Percentiles rank a stretch among this genome's conserved stretches.
Evolutionary conservation across 805 yeast genomes (phyloP).

Genomic region (Candida awuae): DNA sequence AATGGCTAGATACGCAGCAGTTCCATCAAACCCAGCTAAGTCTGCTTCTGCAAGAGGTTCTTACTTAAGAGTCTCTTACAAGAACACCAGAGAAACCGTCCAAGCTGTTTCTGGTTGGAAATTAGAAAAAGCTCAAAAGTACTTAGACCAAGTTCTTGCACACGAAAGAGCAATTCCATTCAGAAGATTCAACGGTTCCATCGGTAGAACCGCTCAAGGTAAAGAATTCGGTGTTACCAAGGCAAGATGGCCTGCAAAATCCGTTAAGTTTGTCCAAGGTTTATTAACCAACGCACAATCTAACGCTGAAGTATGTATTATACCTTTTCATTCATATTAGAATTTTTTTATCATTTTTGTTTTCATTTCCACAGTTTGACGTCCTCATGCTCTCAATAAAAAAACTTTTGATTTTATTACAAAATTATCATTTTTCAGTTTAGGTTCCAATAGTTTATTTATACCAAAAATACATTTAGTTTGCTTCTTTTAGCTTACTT

Average conservation of each 20-base stretch:
- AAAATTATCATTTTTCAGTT: too few species aligned
- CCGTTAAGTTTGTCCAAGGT: conserved; percentile 91
- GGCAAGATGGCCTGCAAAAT: conserved; percentile 99
- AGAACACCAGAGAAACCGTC: conserved; percentile 99
- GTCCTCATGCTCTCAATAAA: too few species aligned
- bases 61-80: conserved; percentile 97
- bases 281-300: conserved; percentile 96
- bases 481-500: too few species aligned
- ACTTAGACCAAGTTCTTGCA: conserved; percentile 92
- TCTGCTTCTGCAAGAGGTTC: conserved; percentile 99
- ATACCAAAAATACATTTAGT: too few species aligned
- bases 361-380: too few species aligned
- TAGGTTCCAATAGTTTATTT: too few species aligned
- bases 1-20: conserved; percentile 99
- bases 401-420: too few species aligned
- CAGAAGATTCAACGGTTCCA: conserved; percentile 94
- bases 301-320: conserved; percentile 75
- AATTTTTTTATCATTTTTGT: too few species aligned
- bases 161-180: conserved; percentile 99
- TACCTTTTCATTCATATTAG: too few species aligned
- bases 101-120: conserved; percentile 99
- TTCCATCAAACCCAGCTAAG: conserved; percentile 98
- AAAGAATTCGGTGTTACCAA: conserved; percentile 99
- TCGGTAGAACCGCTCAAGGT: conserved; percentile 99
- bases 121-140: conserved; percentile 88